phyloP scores from a whole-genome alignment of 225 moss, liverwort and hornwort species.

The Asterella californica region DNA sequence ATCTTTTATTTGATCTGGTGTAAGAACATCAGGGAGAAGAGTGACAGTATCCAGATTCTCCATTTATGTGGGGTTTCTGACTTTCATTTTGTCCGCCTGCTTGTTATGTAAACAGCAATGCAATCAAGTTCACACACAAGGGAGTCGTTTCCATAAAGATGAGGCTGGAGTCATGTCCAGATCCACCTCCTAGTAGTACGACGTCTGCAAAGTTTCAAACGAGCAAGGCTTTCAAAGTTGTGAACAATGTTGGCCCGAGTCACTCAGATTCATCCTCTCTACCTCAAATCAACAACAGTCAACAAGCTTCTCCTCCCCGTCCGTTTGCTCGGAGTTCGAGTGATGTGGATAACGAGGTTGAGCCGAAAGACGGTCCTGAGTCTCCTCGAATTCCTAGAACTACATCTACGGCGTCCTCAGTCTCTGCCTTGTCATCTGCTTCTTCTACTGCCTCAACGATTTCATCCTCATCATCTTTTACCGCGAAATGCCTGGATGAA shows the following conservation, averaged over 20 bases:
- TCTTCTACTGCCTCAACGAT: conserved; percentile 5
- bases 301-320: conserved; percentile 14
- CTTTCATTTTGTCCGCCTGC: not conserved
- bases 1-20: not conserved
- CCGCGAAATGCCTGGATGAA: conserved; percentile 26
- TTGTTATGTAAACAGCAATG: conserved; percentile 54
- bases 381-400: conserved; percentile 30
- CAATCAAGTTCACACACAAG: conserved; percentile 75
- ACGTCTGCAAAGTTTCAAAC: conserved; percentile 2
- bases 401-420: conserved; percentile 19
- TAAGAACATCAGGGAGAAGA: not conserved
- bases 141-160: conserved; percentile 57
- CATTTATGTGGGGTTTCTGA: not conserved
- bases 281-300: not conserved
- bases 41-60: not conserved
- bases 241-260: conserved; percentile 18
- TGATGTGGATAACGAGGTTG: not conserved
- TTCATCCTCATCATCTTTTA: conserved; percentile 26
- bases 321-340: not conserved
- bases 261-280: conserved; percentile 14
- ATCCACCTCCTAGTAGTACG: conserved; percentile 16
- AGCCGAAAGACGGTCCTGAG: conserved; percentile 20
- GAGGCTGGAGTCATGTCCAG: conserved; percentile 45
- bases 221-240: conserved; percentile 18
- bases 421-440: conserved; percentile 27